Base-by-base conservation (phyloP, 2,329 filamentous ascomycete species). In the Ascosphaera apis region DNA sequence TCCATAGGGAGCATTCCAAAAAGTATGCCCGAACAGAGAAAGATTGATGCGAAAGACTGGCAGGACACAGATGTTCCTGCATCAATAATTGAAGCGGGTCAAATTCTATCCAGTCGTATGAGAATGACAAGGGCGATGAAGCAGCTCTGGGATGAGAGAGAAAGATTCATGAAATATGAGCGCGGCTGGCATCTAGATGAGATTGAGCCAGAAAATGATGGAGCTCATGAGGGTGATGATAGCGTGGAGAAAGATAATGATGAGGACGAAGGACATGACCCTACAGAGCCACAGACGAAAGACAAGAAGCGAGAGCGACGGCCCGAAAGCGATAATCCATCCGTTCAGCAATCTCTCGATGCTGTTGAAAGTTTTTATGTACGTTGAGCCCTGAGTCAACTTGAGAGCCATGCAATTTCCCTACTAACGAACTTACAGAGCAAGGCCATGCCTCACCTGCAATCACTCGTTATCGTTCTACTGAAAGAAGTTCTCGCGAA, bases 81-180 rank as follows among this genome's bases (percentile, higher is more conserved):
- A 5, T 95, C 86, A 1, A 95, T 98, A 40, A 67, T 93, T 12
- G 88, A 98, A 55, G 88, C 88, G 4, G 88, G 88, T 5, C 77
- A 88, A 48, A 62, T 98, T 1, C 98, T 98, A 53, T 80, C 84
- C 0, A 76, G 71, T 39, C 70, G 88, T 36, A 88, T 93, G 53
- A 71, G 86, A 44, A 91, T 91, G 67, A 91, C 83, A 0, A 67
- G 88, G 41, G 81, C 81, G 3, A 86, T 91, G 57, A 72, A 81
- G 37, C 88, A 98, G 55, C 62, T 98, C 11, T 98, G 88, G 86
- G 78, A 91, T 44, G 84, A 91, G 51, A 71, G 88, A 34, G 84
- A 93, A 47, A 71, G 71, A 18, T 98, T 91, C 45, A 74, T 93
- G 58, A 86, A 79, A 48, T 91, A 80, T 44, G 86, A 95, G 47